phyloP scores from a whole-genome alignment of 768 basidiomycete genomes.

The Pisolithus microcarpus region DNA sequence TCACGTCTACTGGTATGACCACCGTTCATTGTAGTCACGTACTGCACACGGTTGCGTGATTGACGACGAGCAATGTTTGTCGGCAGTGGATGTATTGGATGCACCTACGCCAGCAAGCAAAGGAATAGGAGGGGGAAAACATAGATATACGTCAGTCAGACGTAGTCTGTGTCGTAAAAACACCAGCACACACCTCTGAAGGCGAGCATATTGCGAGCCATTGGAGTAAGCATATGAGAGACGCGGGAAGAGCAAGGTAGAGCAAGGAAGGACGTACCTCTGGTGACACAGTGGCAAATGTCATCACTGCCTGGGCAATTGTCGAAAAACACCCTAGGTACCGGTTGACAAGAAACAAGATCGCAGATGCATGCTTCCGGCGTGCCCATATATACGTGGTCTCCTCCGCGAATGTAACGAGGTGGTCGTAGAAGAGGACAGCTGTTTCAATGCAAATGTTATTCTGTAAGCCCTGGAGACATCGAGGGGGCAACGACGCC shows the following conservation, averaged over 20 bases:
- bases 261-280: not conserved
- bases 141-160: not conserved
- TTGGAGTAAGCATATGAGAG: not conserved
- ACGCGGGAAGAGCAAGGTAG: not conserved
- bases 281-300: slow-evolving; percentile 18
- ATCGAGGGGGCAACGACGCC: not conserved
- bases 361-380: slow-evolving; percentile 31
- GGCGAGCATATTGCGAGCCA: not conserved
- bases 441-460: slow-evolving; percentile 7
- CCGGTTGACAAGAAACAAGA: slow-evolving; percentile 44
- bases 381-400: slow-evolving; percentile 39
- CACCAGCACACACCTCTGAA: slow-evolving; percentile 3
- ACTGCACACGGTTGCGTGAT: slow-evolving; percentile 43
- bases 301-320: slow-evolving; percentile 23
- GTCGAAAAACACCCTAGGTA: slow-evolving; percentile 41
- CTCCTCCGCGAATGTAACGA: slow-evolving; percentile 30
- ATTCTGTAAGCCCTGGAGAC: not conserved
- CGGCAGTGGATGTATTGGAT: slow-evolving; percentile 31
- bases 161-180: not conserved
- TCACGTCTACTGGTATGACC: not conserved
- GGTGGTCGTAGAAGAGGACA: slow-evolving; percentile 25
- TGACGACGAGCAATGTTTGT: slow-evolving; percentile 35
- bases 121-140: not conserved
- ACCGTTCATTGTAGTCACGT: slow-evolving; percentile 10
- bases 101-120: slow-evolving; percentile 28